phyloP scores from a whole-genome alignment of 768 basidiomycete species.

The Panus rudis region DNA sequence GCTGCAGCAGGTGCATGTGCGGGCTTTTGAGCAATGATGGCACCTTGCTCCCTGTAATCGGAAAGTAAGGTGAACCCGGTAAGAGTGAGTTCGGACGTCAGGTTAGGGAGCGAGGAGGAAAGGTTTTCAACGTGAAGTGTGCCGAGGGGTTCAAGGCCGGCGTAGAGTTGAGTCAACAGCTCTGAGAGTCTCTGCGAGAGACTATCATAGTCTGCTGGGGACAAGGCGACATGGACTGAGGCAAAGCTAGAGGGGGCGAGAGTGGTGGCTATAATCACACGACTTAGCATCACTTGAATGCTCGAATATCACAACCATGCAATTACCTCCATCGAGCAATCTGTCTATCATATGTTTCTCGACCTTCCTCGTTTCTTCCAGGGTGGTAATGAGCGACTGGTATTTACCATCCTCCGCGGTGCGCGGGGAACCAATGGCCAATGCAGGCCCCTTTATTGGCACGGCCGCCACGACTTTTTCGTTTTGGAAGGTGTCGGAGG shows the following conservation, averaged over 20 bases:
- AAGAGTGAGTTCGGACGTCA: slow-evolving; percentile 55
- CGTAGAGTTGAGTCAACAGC: slow-evolving; percentile 54
- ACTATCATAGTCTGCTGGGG: slow-evolving; percentile 52
- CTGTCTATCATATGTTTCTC: slow-evolving; percentile 82
- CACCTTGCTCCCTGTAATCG: slow-evolving; percentile 29
- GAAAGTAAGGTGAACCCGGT: slow-evolving; percentile 60
- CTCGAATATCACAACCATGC: neutral
- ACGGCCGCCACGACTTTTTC: slow-evolving; percentile 21
- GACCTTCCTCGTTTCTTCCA: slow-evolving; percentile 48
- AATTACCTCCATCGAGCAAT: slow-evolving; percentile 73
- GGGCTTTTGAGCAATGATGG: slow-evolving; percentile 68
- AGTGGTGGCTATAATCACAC: slow-evolving; percentile 47
- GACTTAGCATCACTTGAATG: neutral
- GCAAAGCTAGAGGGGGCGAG: slow-evolving; percentile 50
- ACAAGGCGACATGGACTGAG: slow-evolving; percentile 62
- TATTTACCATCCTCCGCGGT: slow-evolving; percentile 79
- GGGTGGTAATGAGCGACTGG: slow-evolving; percentile 56
- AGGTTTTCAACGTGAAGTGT: slow-evolving; percentile 61
- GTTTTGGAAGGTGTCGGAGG: slow-evolving; percentile 15
- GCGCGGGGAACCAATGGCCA: slow-evolving; percentile 71
- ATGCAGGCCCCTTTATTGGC: slow-evolving; percentile 38
- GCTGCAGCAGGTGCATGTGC: slow-evolving; percentile 34
- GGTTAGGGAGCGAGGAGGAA: slow-evolving; percentile 31
- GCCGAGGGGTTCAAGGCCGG: slow-evolving; percentile 58
- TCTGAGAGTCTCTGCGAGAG: slow-evolving; percentile 45